Evolutionary conservation across 441 rosid genomes (phyloP).

Genomic region (Caryocar brasiliense): DNA sequence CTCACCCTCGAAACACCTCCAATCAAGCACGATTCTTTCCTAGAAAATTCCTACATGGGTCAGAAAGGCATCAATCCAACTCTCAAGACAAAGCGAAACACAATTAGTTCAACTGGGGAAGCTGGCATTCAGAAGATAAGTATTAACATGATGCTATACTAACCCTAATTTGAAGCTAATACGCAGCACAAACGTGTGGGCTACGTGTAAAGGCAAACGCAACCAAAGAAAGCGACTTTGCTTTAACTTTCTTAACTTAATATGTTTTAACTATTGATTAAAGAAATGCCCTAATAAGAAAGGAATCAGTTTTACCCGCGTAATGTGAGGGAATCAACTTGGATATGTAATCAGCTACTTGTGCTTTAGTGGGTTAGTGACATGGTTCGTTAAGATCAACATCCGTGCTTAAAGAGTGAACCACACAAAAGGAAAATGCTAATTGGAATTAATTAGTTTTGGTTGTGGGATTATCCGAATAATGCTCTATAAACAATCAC

Average conservation of each 20-base stretch:
- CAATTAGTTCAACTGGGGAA: not conserved
- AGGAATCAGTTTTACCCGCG: slow-evolving; percentile 5
- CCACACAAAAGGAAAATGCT: too few species aligned
- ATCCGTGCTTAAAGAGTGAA: too few species aligned
- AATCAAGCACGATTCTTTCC: too few species aligned
- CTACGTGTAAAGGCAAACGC: slow-evolving; percentile 18
- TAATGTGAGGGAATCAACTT: slow-evolving; percentile 4
- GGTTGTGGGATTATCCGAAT: too few species aligned
- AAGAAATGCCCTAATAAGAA: too few species aligned
- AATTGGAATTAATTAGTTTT: too few species aligned
- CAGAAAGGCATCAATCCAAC: slow-evolving; percentile 3
- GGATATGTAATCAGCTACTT: not conserved
- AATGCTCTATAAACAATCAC: too few species aligned
- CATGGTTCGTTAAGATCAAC: not conserved
- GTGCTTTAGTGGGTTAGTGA: not conserved
- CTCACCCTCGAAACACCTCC: too few species aligned
- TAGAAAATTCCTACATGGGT: too few species aligned
- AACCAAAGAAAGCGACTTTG: slow-evolving; percentile 6
- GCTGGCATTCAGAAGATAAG: too few species aligned
- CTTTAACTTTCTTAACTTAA: not conserved
- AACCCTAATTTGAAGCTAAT: slow-evolving; percentile 5
- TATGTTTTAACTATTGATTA: too few species aligned
- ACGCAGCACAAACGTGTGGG: slow-evolving; percentile 9
- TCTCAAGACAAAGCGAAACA: not conserved
- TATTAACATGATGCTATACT: not conserved